phyloP scores from a whole-genome alignment of 2,329 filamentous ascomycete genomes.

The Paracorniculantispora psalliotae region DNA sequence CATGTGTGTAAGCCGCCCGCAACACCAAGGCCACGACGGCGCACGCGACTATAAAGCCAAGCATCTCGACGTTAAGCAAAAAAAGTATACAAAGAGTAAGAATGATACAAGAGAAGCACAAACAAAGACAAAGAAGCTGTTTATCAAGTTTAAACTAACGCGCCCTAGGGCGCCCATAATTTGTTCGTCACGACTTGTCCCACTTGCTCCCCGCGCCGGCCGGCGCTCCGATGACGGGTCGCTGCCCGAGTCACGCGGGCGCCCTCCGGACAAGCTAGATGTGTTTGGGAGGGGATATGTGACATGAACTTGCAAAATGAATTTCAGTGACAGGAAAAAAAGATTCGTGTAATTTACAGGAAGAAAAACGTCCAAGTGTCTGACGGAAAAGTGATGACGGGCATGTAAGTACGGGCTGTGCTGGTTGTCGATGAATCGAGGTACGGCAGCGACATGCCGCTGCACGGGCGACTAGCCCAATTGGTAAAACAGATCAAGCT shows the following conservation, averaged over 20 bases:
- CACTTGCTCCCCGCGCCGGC: not conserved
- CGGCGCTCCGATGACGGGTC: not conserved
- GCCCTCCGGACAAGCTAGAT: not conserved
- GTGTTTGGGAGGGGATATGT: not conserved
- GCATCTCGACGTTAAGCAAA: not conserved
- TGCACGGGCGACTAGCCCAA: no score
- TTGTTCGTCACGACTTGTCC: not conserved
- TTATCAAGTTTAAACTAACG: not conserved
- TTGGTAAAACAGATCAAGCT: no score
- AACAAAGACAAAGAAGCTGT: not conserved
- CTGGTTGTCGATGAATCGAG: no score
- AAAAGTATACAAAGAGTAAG: not conserved
- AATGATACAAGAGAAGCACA: not conserved
- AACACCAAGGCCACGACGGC: not conserved
- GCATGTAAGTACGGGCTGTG: no score
- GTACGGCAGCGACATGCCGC: no score
- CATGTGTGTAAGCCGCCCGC: slow-evolving; percentile 1
- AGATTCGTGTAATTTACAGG: no score
- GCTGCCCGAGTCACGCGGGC: not conserved
- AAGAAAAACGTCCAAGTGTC: no score
- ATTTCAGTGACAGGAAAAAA: no score
- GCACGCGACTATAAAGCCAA: not conserved
- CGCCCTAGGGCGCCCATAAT: not conserved
- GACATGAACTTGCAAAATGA: not conserved
- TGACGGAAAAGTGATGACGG: no score